Base-by-base conservation (phyloP, 352 stramenopile genomes). In the Pythium aristosporum region DNA sequence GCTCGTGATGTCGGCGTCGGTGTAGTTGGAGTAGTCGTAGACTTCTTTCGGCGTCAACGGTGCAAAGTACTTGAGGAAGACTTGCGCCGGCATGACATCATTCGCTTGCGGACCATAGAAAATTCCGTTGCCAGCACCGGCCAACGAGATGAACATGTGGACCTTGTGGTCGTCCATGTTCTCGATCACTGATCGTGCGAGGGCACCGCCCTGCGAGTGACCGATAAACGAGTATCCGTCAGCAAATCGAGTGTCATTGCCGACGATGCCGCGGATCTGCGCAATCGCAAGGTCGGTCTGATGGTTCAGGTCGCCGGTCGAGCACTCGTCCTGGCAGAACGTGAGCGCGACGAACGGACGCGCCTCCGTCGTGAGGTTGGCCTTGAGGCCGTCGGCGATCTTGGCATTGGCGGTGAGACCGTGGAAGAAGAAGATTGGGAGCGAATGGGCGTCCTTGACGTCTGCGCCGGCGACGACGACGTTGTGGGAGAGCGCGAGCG, bases 341-440 rank as follows among this genome's bases (percentile, higher is more conserved):
- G 47, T 67, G 49, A 86, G 71, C 11, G 50, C 58, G 6, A 79
- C 60, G 64, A 84, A 75, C 15, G 69, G 60, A 5, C 67, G 73
- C 11, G 66, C 72, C 23, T 75, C 57, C 16, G 70, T 70, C 0
- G 74, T 75, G 36, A 82, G 64, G 44, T 75, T 80, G 37, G 67
- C 56, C 52, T 81, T 48, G 36, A 81, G 68, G 57, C 70, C 65
- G n/a, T 57, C 39, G 5, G 67, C 74, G 25, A 67, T 63, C 21
- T 42, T 56, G 18, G 65, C 61, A 39, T 73, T 77, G 41, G 56
- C 49, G 34, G 64, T 77, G 56, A 82, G 46, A 37, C 74, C 76
- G 55, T 85, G 76, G 61, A 85, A 80, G 65, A 80, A 82, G 68
- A 82, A 78, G 25, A 78, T 67, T 0, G 78, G 78, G n/a, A n/a